Evolutionary conservation across 148 eudicot genomes (phyloP), one percentile per base, ranked within the genome.

Genomic region (Fagopyrum homotropicum): DNA sequence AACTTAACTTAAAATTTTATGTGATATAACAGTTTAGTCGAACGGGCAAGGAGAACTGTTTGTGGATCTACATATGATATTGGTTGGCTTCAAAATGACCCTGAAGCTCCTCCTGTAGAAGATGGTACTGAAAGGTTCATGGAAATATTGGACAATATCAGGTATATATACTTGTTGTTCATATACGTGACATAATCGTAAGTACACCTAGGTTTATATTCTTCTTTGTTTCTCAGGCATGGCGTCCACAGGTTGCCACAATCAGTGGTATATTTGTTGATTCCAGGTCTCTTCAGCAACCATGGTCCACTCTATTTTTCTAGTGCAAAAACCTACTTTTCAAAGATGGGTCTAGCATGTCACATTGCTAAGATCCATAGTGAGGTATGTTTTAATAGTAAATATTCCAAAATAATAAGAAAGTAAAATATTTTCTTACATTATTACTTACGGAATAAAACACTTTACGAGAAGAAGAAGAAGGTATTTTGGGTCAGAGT

Each of bases 301-400:
- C 99, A 95, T 73, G 99, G 99, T 56, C 99, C 99, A 35, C 94
- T 95, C 51, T 95, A 95, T 79, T 95, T 92, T 78, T 75, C 83
- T 44, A 79, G 69, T 76, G 86, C 97, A 45, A 95, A 95, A 86
- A 51, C 90, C 29, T 81, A 83, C 80, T 95, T 95, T 80, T 92
- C 94, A 46, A 95, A 95, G 86, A 78, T 95, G 90, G 99, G 99
- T 35, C 82, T 95, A 70, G 80, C 97, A 57, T 95, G 99, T 85
- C 99, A 95, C 81, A 95, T 95, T 72, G 99, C 99, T 74, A 95
- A 95, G 87, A 95, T 95, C 87, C 99, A 95, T 73, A 95, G 99
- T 61, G 99, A 95, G 98, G 99, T 92, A 87, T 75, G 45, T 77
- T 22, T 22, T 22, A 22, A 22, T 22, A 22, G 26, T 22, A 0